Conservation (phyloP, 2,329 filamentous ascomycete genomes). For the Lachnellula cervina region DNA sequence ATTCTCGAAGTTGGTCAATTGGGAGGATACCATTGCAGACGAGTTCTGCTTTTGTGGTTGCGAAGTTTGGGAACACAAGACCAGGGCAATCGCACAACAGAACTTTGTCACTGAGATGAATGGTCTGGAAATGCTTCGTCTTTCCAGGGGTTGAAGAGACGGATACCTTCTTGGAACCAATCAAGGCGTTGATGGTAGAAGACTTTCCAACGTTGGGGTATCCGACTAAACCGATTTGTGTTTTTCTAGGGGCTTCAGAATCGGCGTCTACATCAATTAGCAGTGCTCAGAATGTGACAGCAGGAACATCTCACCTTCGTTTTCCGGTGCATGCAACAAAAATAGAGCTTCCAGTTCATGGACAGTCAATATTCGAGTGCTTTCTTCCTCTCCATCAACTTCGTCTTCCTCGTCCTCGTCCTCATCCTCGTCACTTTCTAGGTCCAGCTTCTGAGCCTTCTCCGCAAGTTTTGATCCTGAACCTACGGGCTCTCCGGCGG, state of each 20-base stretch:
- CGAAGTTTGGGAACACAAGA: slow-evolving; percentile 98
- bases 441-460: slow-evolving; percentile 38
- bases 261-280: slow-evolving; percentile 36
- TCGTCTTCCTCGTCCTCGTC: slow-evolving; percentile 28
- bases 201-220: slow-evolving; percentile 99
- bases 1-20: slow-evolving; percentile 94
- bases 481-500: slow-evolving; percentile 11
- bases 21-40: slow-evolving; percentile 93
- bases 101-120: slow-evolving; percentile 84
- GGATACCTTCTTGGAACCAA: slow-evolving; percentile 96
- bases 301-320: slow-evolving; percentile 42
- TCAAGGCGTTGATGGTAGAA: slow-evolving; percentile 97
- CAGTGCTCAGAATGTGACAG: slow-evolving; percentile 1
- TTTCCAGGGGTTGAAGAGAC: slow-evolving; percentile 97
- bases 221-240: slow-evolving; percentile 88
- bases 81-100: slow-evolving; percentile 96
- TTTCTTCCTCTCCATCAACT: slow-evolving; percentile 30
- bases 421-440: slow-evolving; percentile 33
- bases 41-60: slow-evolving; percentile 90
- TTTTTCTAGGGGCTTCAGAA: slow-evolving; percentile 54
- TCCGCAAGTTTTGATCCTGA: slow-evolving; percentile 22
- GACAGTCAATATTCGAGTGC: slow-evolving; percentile 81
- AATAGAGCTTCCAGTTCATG: slow-evolving; percentile 91
- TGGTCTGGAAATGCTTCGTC: slow-evolving; percentile 99
- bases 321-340: slow-evolving; percentile 64